Evolutionary conservation across 345 rosid genomes (phyloP).

Genomic region (Arabidopsis suecica): DNA sequence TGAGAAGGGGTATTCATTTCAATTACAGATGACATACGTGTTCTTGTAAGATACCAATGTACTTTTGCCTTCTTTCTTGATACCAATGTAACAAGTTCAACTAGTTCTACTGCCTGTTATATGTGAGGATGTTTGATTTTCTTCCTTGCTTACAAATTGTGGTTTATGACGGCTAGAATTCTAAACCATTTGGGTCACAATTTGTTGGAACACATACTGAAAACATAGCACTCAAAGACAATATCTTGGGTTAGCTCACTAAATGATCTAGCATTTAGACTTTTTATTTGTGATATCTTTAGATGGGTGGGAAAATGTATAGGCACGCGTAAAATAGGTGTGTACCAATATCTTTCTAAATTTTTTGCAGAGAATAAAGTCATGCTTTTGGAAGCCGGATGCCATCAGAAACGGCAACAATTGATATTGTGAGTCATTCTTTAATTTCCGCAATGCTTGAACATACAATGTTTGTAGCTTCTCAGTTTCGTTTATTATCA

Average conservation of each 20-base stretch:
- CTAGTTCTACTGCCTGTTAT: constrained; percentile 12
- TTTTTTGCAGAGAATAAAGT: constrained; percentile 69
- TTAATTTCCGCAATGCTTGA: constrained; percentile 4
- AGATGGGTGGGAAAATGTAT: not conserved
- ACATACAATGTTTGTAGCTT: not conserved
- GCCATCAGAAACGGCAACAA: constrained; percentile 87
- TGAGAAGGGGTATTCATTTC: constrained; percentile 21
- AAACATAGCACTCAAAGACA: constrained; percentile 1
- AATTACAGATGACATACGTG: constrained; percentile 87
- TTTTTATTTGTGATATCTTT: not conserved
- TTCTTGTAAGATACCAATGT: constrained; percentile 65
- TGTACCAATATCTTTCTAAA: constrained; percentile 28
- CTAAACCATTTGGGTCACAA: not conserved
- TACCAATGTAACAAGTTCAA: not conserved
- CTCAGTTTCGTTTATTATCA: constrained; percentile 21
- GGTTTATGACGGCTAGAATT: not conserved
- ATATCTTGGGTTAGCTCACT: not conserved
- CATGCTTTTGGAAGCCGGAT: constrained; percentile 83
- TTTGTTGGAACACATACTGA: not conserved
- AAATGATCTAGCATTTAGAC: not conserved
- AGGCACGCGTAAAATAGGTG: constrained; percentile 7
- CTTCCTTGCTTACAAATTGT: not conserved
- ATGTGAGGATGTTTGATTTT: not conserved
- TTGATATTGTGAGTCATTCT: constrained; percentile 77
- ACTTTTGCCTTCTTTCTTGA: constrained; percentile 25